Conservation (phyloP, 2,329 filamentous ascomycete species). For the Pestalotiopsis sp. region DNA sequence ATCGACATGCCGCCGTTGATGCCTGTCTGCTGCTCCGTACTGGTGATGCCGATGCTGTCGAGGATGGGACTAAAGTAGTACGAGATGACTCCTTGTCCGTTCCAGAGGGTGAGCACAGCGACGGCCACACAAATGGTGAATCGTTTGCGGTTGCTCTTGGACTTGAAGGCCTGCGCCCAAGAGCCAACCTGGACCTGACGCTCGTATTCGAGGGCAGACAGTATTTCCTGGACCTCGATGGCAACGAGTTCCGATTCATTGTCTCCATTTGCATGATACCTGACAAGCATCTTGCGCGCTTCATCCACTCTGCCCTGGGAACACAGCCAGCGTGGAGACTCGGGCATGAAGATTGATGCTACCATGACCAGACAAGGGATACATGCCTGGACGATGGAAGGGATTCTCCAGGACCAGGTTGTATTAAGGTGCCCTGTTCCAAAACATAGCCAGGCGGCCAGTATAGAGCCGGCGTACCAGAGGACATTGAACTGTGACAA, state of each 20-base stretch:
- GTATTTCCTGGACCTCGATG: constrained; percentile 1
- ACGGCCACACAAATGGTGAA: constrained; percentile 51
- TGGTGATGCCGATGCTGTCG: constrained; percentile 32
- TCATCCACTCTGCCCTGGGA: constrained; percentile 14
- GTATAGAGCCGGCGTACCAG: constrained; percentile 12
- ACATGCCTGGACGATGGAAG: constrained; percentile 6
- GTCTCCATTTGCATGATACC: constrained; percentile 12
- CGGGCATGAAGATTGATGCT: constrained; percentile 2
- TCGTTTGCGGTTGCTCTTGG: constrained; percentile 44
- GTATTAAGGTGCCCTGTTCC: constrained; percentile 4
- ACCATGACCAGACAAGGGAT: neutral
- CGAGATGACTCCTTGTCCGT: constrained; percentile 26
- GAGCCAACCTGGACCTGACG: constrained; percentile 14
- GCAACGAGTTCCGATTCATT: constrained; percentile 9
- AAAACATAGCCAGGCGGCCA: constrained; percentile 6
- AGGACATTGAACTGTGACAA: constrained; percentile 41
- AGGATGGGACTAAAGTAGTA: constrained; percentile 42
- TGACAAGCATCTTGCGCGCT: constrained; percentile 2
- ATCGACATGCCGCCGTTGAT: constrained; percentile 33
- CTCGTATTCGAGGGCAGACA: constrained; percentile 34
- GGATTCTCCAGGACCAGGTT: constrained; percentile 12
- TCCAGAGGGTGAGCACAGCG: constrained; percentile 14
- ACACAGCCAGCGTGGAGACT: constrained; percentile 12
- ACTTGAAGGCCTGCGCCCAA: constrained; percentile 43
- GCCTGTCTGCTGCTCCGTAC: constrained; percentile 30